These are phyloP conservation scores for Candida sithepensis DNA, from an alignment of 805 yeast genomes.

Conservation along the genomic window DNA sequence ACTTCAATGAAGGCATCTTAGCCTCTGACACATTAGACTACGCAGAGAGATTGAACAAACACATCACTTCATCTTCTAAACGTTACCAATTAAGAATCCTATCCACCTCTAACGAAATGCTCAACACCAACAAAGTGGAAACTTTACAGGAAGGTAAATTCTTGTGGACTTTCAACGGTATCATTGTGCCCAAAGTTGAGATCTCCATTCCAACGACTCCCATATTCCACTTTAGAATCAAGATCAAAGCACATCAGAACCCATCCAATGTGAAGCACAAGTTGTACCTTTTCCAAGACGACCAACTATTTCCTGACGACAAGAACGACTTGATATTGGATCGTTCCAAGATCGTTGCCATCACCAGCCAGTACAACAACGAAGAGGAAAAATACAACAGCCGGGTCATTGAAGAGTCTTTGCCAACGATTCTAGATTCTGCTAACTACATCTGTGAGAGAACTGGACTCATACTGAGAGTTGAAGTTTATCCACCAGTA, in stretches of 20 bases:
- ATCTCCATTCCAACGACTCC: slow-evolving; percentile 16
- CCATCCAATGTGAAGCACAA: slow-evolving; percentile 19
- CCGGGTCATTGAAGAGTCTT: slow-evolving; percentile 15
- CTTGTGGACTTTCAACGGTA: slow-evolving; percentile 22
- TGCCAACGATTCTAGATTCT: slow-evolving; percentile 40
- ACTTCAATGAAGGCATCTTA: slow-evolving; percentile 25
- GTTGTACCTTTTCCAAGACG: slow-evolving; percentile 26
- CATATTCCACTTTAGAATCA: slow-evolving; percentile 26
- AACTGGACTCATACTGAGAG: slow-evolving; percentile 46
- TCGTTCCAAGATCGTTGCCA: slow-evolving; percentile 1
- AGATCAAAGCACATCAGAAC: slow-evolving; percentile 21
- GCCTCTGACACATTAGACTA: slow-evolving; percentile 34
- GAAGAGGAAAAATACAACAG: slow-evolving; percentile 10
- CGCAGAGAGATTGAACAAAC: slow-evolving; percentile 22
- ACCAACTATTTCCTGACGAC: slow-evolving; percentile 25
- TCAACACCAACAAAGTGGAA: slow-evolving; percentile 15
- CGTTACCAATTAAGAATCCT: slow-evolving; percentile 31
- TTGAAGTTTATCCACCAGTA: slow-evolving; percentile 50
- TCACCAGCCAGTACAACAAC: slow-evolving; percentile 1
- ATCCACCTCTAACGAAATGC: slow-evolving; percentile 27
- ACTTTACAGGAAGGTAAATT: slow-evolving; percentile 8
- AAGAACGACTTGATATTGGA: slow-evolving; percentile 19
- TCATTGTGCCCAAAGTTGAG: slow-evolving; percentile 22
- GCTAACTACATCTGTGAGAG: slow-evolving; percentile 44
- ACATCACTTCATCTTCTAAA: slow-evolving; percentile 14